Percentiles rank a stretch among this genome's conserved stretches.
phyloP scores from a whole-genome alignment of 2,329 filamentous ascomycete species.

The Xylaria sp. region DNA sequence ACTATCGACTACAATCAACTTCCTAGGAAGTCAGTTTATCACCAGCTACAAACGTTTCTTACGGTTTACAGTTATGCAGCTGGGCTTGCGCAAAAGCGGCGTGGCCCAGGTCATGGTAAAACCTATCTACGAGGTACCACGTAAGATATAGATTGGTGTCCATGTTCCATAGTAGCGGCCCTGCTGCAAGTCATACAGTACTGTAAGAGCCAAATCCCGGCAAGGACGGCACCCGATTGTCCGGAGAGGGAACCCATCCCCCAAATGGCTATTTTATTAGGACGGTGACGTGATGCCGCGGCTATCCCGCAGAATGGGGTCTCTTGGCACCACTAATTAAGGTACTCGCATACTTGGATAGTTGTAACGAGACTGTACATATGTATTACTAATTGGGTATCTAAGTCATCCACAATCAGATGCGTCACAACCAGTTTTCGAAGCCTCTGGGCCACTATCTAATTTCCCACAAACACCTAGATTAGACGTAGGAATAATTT shows the following conservation, averaged over 20 bases:
- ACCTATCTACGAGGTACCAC: conserved; percentile 3
- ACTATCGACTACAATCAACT: too few species aligned
- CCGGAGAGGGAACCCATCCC: conserved; percentile 6
- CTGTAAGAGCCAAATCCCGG: conserved; percentile 21
- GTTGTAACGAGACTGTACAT: background rate
- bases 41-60: background rate
- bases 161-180: conserved; percentile 17
- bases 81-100: background rate
- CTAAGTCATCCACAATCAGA: background rate
- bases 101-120: too few species aligned
- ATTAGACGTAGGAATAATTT: background rate
- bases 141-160: conserved; percentile 17
- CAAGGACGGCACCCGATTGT: conserved; percentile 12
- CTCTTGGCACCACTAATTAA: conserved; percentile 24
- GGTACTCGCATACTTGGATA: background rate
- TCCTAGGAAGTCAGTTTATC: background rate
- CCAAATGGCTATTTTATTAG: background rate
- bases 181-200: conserved; percentile 34
- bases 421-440: background rate
- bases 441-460: background rate
- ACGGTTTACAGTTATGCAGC: background rate
- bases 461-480: background rate
- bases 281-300: conserved; percentile 25
- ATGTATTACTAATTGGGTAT: conserved; percentile 32
- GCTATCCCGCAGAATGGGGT: conserved; percentile 29